Evolutionary conservation across 306 rosid species (phyloP).

Genomic region (Ceratonia siliqua): DNA sequence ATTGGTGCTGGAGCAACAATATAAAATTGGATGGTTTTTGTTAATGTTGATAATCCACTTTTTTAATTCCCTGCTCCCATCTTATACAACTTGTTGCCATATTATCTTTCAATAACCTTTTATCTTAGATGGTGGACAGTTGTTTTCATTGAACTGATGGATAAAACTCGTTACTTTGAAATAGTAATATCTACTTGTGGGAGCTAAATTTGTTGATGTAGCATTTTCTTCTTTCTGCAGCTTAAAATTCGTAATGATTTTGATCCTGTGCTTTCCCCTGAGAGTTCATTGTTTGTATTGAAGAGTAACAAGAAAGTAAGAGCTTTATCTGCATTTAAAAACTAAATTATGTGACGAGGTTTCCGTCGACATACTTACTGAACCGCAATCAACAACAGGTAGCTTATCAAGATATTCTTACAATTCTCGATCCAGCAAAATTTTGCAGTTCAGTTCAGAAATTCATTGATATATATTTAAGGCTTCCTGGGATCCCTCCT

Average conservation of each 20-base stretch:
- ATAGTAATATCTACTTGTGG: slow-evolving; percentile 1
- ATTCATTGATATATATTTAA: slow-evolving; percentile 88
- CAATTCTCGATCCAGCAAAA: slow-evolving; percentile 88
- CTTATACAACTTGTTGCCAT: slow-evolving; percentile 20
- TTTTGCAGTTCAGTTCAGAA: slow-evolving; percentile 95
- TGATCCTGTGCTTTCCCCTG: slow-evolving; percentile 98
- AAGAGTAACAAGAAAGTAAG: slow-evolving; percentile 94
- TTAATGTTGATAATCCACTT: neutral
- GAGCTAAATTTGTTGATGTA: slow-evolving; percentile 2
- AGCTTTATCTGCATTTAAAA: slow-evolving; percentile 29
- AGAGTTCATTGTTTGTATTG: slow-evolving; percentile 94
- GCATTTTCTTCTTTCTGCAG: slow-evolving; percentile 61
- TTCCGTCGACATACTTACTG: slow-evolving; percentile 29
- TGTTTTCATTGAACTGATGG: slow-evolving; percentile 24
- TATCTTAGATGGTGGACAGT: slow-evolving; percentile 9
- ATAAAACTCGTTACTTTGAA: slow-evolving; percentile 11
- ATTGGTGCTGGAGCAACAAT: slow-evolving; percentile 1
- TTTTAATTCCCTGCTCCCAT: neutral
- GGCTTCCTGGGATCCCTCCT: slow-evolving; percentile 87
- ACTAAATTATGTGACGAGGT: slow-evolving; percentile 5
- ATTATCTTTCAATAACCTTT: slow-evolving; percentile 15
- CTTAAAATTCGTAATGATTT: slow-evolving; percentile 99
- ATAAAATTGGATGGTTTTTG: slow-evolving; percentile 29
- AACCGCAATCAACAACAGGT: slow-evolving; percentile 62
- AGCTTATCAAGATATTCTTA: slow-evolving; percentile 83